These are phyloP conservation scores for Galerina sulciceps DNA, from an alignment of 768 basidiomycete genomes.

Conservation along the genomic window DNA sequence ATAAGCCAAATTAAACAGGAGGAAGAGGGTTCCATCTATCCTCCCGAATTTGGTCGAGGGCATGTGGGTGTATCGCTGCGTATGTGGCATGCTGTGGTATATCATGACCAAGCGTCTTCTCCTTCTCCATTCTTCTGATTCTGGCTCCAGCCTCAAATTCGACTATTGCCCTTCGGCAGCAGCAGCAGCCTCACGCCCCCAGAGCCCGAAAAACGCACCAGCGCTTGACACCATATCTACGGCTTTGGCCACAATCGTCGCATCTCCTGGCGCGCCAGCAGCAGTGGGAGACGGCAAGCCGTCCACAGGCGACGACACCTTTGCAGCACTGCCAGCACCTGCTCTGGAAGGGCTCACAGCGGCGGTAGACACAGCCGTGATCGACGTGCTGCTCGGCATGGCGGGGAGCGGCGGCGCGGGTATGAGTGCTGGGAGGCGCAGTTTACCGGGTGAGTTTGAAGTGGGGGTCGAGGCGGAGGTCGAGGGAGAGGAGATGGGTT, in stretches of 20 bases:
- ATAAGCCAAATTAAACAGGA: no score
- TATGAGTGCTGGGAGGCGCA: constrained; percentile 33
- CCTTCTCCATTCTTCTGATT: no score
- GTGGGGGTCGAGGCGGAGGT: constrained; percentile 6
- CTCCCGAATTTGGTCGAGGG: no score
- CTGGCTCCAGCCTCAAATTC: no score
- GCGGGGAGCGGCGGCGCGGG: constrained; percentile 33
- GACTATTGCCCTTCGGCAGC: not conserved
- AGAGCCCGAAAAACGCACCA: constrained; percentile 72
- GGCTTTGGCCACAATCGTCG: constrained; percentile 53
- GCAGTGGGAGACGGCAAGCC: constrained; percentile 17
- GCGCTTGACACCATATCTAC: constrained; percentile 84
- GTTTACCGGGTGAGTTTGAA: constrained; percentile 20
- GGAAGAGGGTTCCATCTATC: no score
- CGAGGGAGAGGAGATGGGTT: constrained; percentile 5
- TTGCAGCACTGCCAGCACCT: not conserved
- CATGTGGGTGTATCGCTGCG: no score
- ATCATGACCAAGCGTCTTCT: no score
- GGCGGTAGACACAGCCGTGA: constrained; percentile 28
- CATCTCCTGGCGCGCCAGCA: constrained; percentile 20
- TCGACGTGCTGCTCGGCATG: constrained; percentile 37
- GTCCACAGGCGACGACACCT: constrained; percentile 1
- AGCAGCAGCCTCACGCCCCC: constrained; percentile 28
- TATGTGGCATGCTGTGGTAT: no score
- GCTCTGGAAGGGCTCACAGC: constrained; percentile 18